These are phyloP conservation scores for Curvularia sp. DNA, from an alignment of 2,329 filamentous ascomycete genomes.

Conservation along the genomic window DNA sequence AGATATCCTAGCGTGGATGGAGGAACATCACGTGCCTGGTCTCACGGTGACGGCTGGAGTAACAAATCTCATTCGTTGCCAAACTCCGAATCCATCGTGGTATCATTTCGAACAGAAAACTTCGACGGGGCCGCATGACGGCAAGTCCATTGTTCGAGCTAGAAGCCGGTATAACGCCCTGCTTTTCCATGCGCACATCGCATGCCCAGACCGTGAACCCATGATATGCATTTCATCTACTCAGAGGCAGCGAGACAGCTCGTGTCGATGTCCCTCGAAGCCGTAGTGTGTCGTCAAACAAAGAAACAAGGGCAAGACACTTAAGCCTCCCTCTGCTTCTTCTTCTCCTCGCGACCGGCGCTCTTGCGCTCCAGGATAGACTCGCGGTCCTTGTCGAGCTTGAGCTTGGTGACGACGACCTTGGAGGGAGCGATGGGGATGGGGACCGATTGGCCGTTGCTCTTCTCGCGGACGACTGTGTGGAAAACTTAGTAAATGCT, in stretches of 20 bases:
- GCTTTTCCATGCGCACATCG: constrained; percentile 46
- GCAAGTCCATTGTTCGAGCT: constrained; percentile 50
- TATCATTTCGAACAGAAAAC: constrained; percentile 44
- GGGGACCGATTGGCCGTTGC: constrained; percentile 92
- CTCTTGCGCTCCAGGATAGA: constrained; percentile 85
- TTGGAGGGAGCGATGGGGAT: constrained; percentile 96
- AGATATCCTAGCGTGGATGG: constrained; percentile 78
- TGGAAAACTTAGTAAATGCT: constrained; percentile 30
- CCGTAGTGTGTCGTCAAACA: constrained; percentile 52
- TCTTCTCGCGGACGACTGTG: constrained; percentile 89
- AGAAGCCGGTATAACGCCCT: constrained; percentile 49
- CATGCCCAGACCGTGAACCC: constrained; percentile 47
- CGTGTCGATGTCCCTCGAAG: constrained; percentile 44
- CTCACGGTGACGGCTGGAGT: constrained; percentile 37
- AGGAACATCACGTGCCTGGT: constrained; percentile 24
- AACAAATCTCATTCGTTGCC: constrained; percentile 35
- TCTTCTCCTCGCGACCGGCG: constrained; percentile 76
- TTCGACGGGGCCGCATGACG: constrained; percentile 45
- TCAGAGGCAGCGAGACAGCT: constrained; percentile 44
- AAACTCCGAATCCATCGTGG: constrained; percentile 37
- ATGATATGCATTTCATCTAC: constrained; percentile 52
- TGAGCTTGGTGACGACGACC: constrained; percentile 98
- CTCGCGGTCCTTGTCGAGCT: constrained; percentile 96
- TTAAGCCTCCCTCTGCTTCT: constrained; percentile 69
- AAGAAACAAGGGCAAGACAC: constrained; percentile 45